phyloP scores from a whole-genome alignment of 2,329 filamentous ascomycete species.

The Cladophialophora immunda region DNA sequence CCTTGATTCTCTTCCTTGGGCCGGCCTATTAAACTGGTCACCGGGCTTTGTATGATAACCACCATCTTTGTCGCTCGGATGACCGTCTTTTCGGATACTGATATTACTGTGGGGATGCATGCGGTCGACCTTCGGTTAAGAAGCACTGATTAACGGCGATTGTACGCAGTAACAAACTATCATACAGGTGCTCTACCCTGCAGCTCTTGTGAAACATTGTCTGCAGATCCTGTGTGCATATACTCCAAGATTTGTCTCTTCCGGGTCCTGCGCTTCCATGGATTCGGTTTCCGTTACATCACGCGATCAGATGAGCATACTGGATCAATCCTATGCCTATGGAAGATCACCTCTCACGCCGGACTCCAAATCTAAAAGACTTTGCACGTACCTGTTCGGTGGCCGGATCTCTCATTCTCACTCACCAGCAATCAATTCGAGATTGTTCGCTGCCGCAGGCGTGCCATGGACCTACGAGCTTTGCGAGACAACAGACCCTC shows the following conservation, averaged over 20 bases:
- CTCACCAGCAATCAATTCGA: constrained; percentile 19
- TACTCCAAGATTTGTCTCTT: no score
- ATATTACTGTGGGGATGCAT: no score
- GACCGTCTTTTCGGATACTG: no score
- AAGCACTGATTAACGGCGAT: no score
- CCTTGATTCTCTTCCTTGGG: neutral
- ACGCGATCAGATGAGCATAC: neutral
- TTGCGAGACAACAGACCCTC: constrained; percentile 22
- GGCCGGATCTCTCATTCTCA: constrained; percentile 17
- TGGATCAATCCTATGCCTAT: constrained; percentile 16
- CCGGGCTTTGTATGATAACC: constrained; percentile 4
- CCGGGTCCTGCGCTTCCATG: no score
- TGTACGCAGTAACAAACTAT: no score
- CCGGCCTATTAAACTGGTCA: constrained; percentile 4
- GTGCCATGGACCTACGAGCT: constrained; percentile 21
- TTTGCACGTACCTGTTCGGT: constrained; percentile 17
- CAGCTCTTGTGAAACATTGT: no score
- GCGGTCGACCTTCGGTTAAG: no score
- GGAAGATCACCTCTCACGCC: constrained; percentile 15
- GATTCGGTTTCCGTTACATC: no score
- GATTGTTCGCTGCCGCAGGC: constrained; percentile 5
- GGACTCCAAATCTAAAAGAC: constrained; percentile 5
- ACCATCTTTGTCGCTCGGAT: neutral
- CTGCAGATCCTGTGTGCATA: no score
- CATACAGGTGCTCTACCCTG: no score